These are phyloP conservation scores for Suhomyces bokatorum DNA, from an alignment of 1,139 yeast species.

Conservation along the genomic window DNA sequence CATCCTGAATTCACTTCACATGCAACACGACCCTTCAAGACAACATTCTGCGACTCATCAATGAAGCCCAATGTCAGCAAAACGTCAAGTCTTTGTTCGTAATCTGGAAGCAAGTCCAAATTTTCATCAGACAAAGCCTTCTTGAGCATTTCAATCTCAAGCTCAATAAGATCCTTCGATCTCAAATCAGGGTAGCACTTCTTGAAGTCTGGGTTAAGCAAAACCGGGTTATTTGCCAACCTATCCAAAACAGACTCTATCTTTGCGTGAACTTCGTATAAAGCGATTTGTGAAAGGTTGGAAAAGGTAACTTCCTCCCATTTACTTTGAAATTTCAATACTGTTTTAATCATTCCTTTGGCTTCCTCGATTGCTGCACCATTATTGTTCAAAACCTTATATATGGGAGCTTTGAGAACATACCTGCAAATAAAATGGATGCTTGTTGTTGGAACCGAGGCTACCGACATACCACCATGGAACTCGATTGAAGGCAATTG, in stretches of 20 bases:
- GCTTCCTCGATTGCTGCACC: conserved; percentile 43
- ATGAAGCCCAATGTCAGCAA: conserved; percentile 74
- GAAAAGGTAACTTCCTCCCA: conserved; percentile 50
- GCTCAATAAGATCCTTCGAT: conserved; percentile 45
- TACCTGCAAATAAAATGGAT: conserved; percentile 55
- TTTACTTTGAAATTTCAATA: conserved; percentile 43
- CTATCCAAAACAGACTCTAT: conserved; percentile 41
- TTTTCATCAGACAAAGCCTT: conserved; percentile 80
- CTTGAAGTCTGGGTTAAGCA: conserved; percentile 45
- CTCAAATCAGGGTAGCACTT: conserved; percentile 50
- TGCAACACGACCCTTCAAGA: conserved; percentile 82
- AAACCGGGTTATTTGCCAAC: conserved; percentile 30
- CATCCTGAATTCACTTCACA: conserved; percentile 89
- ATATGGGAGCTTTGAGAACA: conserved; percentile 41
- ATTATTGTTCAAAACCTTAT: conserved; percentile 46
- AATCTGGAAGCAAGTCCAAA: conserved; percentile 86
- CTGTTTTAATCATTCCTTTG: conserved; percentile 37
- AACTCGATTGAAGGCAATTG: conserved; percentile 33
- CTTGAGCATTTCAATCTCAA: conserved; percentile 57
- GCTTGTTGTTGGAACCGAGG: conserved; percentile 45
- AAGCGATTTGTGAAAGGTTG: conserved; percentile 47
- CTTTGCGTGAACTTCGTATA: conserved; percentile 53
- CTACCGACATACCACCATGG: conserved; percentile 36
- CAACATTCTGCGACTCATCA: conserved; percentile 73
- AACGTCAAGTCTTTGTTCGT: conserved; percentile 83